A percentile compares a stretch with the other conserved stretches of the same genome.
phyloP scores from a whole-genome alignment of 805 yeast species.

The Ogataea nonfermentans region DNA sequence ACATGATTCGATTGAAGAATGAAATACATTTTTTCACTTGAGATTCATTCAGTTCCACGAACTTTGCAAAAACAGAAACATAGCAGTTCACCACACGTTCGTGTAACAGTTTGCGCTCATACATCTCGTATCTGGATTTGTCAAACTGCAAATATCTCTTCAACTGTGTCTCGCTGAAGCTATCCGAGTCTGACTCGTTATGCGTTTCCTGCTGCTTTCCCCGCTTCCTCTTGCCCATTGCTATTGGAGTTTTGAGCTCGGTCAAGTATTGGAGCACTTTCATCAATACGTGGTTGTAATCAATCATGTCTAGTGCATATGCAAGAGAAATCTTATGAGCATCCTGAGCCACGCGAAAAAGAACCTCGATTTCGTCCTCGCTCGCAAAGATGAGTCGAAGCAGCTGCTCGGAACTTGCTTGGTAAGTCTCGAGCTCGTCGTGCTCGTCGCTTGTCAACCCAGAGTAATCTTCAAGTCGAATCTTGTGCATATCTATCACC shows the following conservation, averaged over 20 bases:
- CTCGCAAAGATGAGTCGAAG: conserved; percentile 65
- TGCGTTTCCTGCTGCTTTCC: conserved; percentile 8
- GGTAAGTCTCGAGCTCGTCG: conserved; percentile 38
- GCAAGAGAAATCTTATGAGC: conserved; percentile 63
- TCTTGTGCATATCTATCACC: conserved; percentile 35
- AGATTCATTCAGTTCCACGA: conserved; percentile 55
- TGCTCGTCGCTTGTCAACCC: conserved; percentile 42
- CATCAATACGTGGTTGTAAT: conserved; percentile 61
- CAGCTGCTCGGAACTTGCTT: conserved; percentile 37
- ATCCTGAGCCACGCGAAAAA: conserved; percentile 59
- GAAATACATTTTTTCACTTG: conserved; percentile 63
- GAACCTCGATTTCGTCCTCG: conserved; percentile 52
- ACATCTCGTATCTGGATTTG: conserved; percentile 26
- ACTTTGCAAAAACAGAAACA: conserved; percentile 58
- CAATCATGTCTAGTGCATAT: conserved; percentile 58
- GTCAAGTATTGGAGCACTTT: conserved; percentile 68
- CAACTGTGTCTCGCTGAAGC: conserved; percentile 13
- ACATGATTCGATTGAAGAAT: conserved; percentile 70
- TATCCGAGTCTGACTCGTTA: conserved; percentile 19
- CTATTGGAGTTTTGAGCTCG: conserved; percentile 42
- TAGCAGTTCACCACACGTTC: conserved; percentile 65
- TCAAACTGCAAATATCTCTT: conserved; percentile 21
- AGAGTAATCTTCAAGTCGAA: conserved; percentile 41
- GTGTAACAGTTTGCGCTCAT: conserved; percentile 47
- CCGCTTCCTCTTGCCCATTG: conserved; percentile 23